Evolutionary conservation across 2,329 filamentous ascomycete species (phyloP).

Genomic region (Capronia americana): DNA sequence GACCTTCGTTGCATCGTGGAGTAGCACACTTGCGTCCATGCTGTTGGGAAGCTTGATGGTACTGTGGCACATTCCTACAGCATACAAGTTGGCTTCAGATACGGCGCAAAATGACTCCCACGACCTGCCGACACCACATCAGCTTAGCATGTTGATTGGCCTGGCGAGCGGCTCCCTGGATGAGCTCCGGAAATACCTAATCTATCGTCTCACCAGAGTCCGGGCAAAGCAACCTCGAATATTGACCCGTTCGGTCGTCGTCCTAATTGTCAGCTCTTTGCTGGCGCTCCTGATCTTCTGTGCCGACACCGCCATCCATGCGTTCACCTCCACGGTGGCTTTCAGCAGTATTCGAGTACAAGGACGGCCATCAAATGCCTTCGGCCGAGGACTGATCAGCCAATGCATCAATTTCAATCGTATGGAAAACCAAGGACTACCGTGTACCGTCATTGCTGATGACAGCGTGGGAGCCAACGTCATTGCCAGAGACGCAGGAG

Average conservation of each 20-base stretch:
- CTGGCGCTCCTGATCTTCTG: constrained; percentile 12
- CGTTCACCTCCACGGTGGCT: constrained; percentile 16
- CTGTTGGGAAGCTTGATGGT: constrained; percentile 19
- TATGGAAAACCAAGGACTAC: constrained; percentile 16
- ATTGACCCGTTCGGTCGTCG: constrained; percentile 9
- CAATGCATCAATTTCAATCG: constrained; percentile 8
- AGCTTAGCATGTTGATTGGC: background rate
- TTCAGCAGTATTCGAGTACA: background rate
- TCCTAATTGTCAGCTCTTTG: constrained; percentile 9
- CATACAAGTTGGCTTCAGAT: background rate
- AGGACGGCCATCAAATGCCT: background rate
- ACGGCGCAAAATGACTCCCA: background rate
- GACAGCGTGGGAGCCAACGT: constrained; percentile 12
- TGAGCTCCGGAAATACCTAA: background rate
- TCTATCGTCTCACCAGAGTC: background rate
- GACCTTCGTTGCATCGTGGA: constrained; percentile 15
- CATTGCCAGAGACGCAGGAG: constrained; percentile 12
- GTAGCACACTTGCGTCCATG: constrained; percentile 21
- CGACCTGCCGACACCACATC: background rate
- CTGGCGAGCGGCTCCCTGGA: background rate
- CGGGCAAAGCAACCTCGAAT: background rate
- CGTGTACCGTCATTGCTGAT: constrained; percentile 19
- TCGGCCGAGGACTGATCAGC: background rate
- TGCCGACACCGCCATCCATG: constrained; percentile 19
- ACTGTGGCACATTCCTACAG: constrained; percentile 22